phyloP scores from a whole-genome alignment of 2,329 filamentous ascomycete species.

The Chrysoporthe deuterocubensis region DNA sequence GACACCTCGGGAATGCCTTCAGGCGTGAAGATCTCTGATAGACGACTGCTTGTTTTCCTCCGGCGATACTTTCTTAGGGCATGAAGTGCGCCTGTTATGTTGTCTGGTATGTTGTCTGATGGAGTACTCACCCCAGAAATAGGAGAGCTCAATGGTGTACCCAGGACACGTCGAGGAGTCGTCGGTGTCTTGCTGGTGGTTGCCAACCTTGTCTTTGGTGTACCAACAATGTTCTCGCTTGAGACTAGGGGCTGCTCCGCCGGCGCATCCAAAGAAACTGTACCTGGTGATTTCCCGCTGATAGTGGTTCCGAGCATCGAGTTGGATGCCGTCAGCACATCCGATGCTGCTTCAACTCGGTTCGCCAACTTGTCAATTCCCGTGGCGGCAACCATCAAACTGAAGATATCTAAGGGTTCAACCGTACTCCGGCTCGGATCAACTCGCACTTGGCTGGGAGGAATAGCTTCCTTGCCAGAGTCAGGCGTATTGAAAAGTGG shows the following conservation, averaged over 20 bases:
- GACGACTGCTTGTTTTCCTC: slow-evolving; percentile 15
- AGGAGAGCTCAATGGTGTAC: background rate
- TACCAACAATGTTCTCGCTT: background rate
- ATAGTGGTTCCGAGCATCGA: background rate
- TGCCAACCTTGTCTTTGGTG: background rate
- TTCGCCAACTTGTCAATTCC: slow-evolving; percentile 4
- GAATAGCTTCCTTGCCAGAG: background rate
- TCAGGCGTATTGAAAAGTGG: background rate
- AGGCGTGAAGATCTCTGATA: slow-evolving; percentile 12
- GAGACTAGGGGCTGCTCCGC: background rate
- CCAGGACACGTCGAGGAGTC: background rate
- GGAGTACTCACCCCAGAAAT: background rate
- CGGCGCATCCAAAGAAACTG: background rate
- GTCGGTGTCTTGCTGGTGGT: background rate
- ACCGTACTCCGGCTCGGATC: background rate
- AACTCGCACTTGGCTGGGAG: background rate
- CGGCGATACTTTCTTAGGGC: background rate
- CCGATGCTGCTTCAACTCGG: background rate
- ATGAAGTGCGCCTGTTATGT: slow-evolving; percentile 3
- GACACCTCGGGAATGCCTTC: slow-evolving; percentile 9
- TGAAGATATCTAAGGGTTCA: slow-evolving; percentile 2
- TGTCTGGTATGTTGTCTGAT: background rate
- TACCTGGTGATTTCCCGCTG: background rate
- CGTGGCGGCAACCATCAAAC: background rate
- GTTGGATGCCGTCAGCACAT: background rate